Percentiles rank a stretch among this genome's conserved stretches.
phyloP scores from a whole-genome alignment of 2,329 filamentous ascomycete genomes.

The Aspergillus fumigatiaffinis region DNA sequence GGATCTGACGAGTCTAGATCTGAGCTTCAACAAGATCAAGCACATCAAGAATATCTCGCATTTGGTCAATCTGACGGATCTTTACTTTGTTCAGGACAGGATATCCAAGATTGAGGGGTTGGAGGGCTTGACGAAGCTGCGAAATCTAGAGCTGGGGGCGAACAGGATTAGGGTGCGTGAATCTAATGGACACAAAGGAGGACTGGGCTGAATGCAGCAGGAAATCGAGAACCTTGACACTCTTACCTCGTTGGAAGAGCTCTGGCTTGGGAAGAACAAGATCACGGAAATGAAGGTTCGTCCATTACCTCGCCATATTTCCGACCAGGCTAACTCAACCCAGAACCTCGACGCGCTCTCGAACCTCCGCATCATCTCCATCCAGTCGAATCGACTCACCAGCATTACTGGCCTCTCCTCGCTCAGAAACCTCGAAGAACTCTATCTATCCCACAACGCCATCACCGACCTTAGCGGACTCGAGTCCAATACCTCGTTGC shows the following conservation, averaged over 20 bases:
- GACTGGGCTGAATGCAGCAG: conserved; percentile 23
- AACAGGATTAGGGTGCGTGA: conserved; percentile 70
- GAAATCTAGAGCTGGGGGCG: conserved; percentile 83
- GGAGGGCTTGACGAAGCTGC: conserved; percentile 68
- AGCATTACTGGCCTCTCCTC: conserved; percentile 71
- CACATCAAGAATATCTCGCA: conserved; percentile 88
- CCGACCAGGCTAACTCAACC: conserved; percentile 1
- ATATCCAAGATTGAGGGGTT: conserved; percentile 84
- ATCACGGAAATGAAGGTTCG: conserved; percentile 71
- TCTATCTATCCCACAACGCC: conserved; percentile 96
- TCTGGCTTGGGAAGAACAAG: conserved; percentile 97
- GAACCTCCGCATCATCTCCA: conserved; percentile 81
- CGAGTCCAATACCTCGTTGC: conserved; percentile 62
- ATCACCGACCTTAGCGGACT: conserved; percentile 73
- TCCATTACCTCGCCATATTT: background rate
- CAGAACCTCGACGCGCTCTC: conserved; percentile 66
- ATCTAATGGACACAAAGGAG: background rate
- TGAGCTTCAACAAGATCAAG: conserved; percentile 99
- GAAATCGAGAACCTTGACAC: conserved; percentile 82
- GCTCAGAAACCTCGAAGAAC: conserved; percentile 75
- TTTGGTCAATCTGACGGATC: conserved; percentile 70
- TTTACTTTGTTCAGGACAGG: conserved; percentile 95
- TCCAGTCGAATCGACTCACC: conserved; percentile 90
- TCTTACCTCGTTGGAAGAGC: conserved; percentile 72
- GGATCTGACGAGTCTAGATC: conserved; percentile 73